Base-by-base conservation (phyloP, 2,329 filamentous ascomycete genomes). In the Fusarium multiceps region DNA sequence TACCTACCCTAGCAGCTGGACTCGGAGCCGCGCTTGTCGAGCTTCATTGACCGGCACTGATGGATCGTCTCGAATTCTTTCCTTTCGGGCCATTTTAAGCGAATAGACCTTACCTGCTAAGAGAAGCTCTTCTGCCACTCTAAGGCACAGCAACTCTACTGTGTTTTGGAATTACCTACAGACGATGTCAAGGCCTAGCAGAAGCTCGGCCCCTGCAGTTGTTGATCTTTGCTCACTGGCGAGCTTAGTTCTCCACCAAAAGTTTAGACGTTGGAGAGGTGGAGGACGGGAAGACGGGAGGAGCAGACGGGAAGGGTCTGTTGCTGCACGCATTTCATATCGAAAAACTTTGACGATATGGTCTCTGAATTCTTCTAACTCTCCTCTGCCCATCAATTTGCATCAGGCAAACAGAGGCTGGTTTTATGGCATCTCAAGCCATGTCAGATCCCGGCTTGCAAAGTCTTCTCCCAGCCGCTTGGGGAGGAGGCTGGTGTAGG, bases 21-120 rank as follows among this genome's bases (percentile, higher is more conserved):
- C 25, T 59, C 54, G 61, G 50, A 64, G 63, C 69, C 72, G 67
- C 72, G 72, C 67, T 73, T 72, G 69, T 74, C 67, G 69, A 65
- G 67, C 66, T 66, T 60, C 16, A 68, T 56, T 61, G 47, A 50
- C 61, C 66, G 66, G 69, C 63, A 72, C 65, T 66, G 63, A 56
- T 60, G 70, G 63, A 66, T 72, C 63, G 20, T 54, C 46, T 48
- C 59, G 48, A 54, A 51, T 59, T 58, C 41, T 47, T 37, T 64
- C 46, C 40, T 42, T 48, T 66, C 55, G 60, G 60, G 45, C 55
- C 55, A 48, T 58, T 63, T 51, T 45, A 58, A 45, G 45, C 48
- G 61, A 55, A 48, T 47, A 61, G 48, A 34, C 23, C 47, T 64
- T 60, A 27, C 51, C 48, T 49, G 30, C 18, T 30, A 43, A 48